Evolutionary conservation across 768 basidiomycete genomes (phyloP).

Genomic region (Leccinellum albellum): DNA sequence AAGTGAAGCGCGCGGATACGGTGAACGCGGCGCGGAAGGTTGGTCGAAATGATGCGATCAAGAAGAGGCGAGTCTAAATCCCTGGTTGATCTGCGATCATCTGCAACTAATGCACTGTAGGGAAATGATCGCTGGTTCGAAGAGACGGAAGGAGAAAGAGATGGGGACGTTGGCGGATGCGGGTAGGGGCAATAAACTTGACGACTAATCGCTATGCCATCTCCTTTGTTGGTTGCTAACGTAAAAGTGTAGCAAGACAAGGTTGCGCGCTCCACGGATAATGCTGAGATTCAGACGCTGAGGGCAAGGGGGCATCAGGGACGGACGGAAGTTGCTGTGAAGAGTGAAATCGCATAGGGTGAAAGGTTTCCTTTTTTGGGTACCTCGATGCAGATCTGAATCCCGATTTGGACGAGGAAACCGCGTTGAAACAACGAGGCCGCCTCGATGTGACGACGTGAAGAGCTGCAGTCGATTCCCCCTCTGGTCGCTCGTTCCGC

Average conservation of each 20-base stretch:
- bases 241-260: background rate
- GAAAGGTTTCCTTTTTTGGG: conserved; percentile 12
- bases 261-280: background rate
- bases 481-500: conserved; percentile 18
- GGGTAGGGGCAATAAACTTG: background rate
- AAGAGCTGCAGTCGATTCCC: conserved; percentile 24
- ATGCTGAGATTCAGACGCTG: background rate
- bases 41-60: conserved; percentile 67
- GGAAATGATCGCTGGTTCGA: conserved; percentile 77
- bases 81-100: background rate
- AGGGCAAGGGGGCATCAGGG: background rate
- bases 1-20: conserved; percentile 70
- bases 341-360: background rate
- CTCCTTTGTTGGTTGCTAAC: conserved; percentile 9
- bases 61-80: conserved; percentile 52
- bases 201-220: conserved; percentile 2
- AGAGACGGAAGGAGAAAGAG: conserved; percentile 52
- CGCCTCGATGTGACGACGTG: conserved; percentile 39
- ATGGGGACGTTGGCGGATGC: background rate
- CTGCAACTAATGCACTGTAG: conserved; percentile 33
- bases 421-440: conserved; percentile 32
- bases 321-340: background rate
- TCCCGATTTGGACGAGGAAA: conserved; percentile 25
- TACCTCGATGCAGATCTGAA: conserved; percentile 27
- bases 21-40: conserved; percentile 69